Evolutionary conservation across 768 basidiomycete species (phyloP), one percentile per base, ranked within the genome.

Genomic region (Calvatia gigantea): DNA sequence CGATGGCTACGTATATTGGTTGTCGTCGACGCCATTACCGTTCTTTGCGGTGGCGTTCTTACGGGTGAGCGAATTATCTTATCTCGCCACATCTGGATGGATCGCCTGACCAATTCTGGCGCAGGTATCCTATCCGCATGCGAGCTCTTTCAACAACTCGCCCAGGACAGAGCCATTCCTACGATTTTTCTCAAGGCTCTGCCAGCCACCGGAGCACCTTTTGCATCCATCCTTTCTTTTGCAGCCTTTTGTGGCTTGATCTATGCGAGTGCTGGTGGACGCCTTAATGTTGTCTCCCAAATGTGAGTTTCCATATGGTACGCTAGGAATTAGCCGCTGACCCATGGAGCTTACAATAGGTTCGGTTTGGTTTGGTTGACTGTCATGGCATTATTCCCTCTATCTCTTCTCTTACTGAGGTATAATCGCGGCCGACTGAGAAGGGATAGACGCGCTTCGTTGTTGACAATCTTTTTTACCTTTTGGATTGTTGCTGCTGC

Each of bases 21-120:
- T 9, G 85, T 83, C 0, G 74, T 81, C 0, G 88, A 91, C 60
- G 85, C 87, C 2, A 75, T 85, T 42, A 65, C 86, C n/a, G 88
- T 89, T 12, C 75, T 91, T 2, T 86, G 83, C 54, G 87, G 85
- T 1, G 87, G 86, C 1, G 82, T 89, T 25, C 72, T 90, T 6
- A 84, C 86, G 37, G 87, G 88, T 76, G 61, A 58, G 65, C 57
- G 14, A 23, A 39, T 25, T 12, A 19, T 25, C 50, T n/a, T 37
- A 28, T 27, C 27, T 12, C 46, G 28, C 35, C 54, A 14, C 39
- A 37, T 12, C 50, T 31, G 35, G 3, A 15, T 9, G 23, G 25
- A 28, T 38, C 45, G 38, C 25, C 29, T 56, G 6, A 45, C 28
- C 23, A 9, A n/a, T n/a, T 9, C 19, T 27, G 23, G 19, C 33